These are phyloP conservation scores for Xylariomycetidae sp. DNA, from an alignment of 2,329 filamentous ascomycete genomes.

Conservation along the genomic window DNA sequence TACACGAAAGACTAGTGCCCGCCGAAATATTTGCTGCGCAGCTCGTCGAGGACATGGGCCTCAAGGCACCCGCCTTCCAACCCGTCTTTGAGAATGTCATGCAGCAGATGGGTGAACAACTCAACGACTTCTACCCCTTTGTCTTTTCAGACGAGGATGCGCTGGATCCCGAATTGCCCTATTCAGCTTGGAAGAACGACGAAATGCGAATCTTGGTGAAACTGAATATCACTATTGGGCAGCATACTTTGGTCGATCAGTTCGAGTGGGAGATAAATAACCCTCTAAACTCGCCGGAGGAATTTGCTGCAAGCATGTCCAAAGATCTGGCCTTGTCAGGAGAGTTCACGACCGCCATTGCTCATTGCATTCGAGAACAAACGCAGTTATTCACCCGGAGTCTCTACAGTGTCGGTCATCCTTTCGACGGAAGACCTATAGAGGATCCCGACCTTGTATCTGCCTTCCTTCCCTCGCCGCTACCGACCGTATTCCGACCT, in stretches of 20 bases:
- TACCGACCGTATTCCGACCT: constrained; percentile 79
- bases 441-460: constrained; percentile 87
- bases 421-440: constrained; percentile 88
- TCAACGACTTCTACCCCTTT: constrained; percentile 90
- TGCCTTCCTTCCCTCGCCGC: constrained; percentile 79
- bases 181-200: constrained; percentile 94
- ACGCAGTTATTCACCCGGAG: constrained; percentile 90
- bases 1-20: constrained; percentile 80
- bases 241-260: constrained; percentile 89
- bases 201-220: constrained; percentile 97
- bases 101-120: constrained; percentile 78
- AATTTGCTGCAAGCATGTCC: constrained; percentile 87
- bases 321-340: constrained; percentile 85
- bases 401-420: constrained; percentile 87
- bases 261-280: constrained; percentile 99
- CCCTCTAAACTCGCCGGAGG: constrained; percentile 86
- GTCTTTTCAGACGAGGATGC: constrained; percentile 86
- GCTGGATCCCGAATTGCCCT: constrained; percentile 83
- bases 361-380: constrained; percentile 95
- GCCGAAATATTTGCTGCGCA: constrained; percentile 82
- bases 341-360: constrained; percentile 95
- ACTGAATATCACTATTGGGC: constrained; percentile 94
- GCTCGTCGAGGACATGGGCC: constrained; percentile 84
- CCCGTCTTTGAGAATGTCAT: constrained; percentile 57
- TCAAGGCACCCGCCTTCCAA: constrained; percentile 66